Base-by-base conservation (phyloP, 2,329 filamentous ascomycete species). In the Mariannaea elegans region DNA sequence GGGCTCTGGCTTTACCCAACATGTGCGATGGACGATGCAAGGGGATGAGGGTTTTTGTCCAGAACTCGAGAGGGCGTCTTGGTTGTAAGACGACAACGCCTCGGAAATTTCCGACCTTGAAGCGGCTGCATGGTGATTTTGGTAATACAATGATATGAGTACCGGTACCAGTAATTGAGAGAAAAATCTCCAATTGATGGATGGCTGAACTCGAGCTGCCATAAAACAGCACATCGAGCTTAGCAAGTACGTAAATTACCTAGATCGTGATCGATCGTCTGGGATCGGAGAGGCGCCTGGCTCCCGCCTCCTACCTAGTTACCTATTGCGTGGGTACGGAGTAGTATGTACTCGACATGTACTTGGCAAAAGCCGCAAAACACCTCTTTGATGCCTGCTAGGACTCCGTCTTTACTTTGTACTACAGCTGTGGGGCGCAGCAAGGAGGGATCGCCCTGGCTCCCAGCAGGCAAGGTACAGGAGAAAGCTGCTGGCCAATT, bases 221-320 rank as follows among this genome's bases (percentile, higher is more conserved):
- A 38, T 19, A 12, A 34, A 7, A 19, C 10, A 13, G 18, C 21
- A 44, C 13, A 24, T 24, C 18, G 19, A 21, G 19, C 16, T 10
- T 14, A 24, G 39, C 39, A n/a, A 24, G 24, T 6, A 27, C 5
- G 24, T 6, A 38, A 19, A 47, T 41, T 45, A 24, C n/a, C 13
- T 36, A 45, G 38, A 59, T 59, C 56, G 50, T 44, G 50, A 54
- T 54, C 39, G 39, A 44, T 44, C 39, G 21, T 14, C 47, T 34
- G 29, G 39, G 56, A 59, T 59, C 56, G 49, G 49, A 42, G 51
- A 44, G 50, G 50, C 50, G 50, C 38, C 29, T 34, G 24, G n/a
- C 38, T 54, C 45, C 56, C 50, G 50, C 48, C 50, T 44, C 21
- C 39, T 34, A 27, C 34, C 23, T 49, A 53, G 39, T 39, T 29